These are phyloP conservation scores for Aristolochia contorta DNA, from an alignment of 164 flowering plant species.

Conservation along the genomic window DNA sequence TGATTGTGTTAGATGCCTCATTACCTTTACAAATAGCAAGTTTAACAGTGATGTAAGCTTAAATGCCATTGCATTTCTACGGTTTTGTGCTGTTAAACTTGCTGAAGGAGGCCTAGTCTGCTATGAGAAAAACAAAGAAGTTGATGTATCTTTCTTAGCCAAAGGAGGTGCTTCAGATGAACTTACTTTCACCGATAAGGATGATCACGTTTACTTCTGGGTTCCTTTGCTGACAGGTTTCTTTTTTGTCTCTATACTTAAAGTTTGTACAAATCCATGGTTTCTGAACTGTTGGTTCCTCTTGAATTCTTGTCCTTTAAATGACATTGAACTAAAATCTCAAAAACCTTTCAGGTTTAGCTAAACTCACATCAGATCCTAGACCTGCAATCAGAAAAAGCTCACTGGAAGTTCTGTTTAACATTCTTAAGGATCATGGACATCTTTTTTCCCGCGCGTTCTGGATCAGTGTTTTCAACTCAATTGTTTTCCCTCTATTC, in stretches of 20 bases:
- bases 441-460: constrained; percentile 71
- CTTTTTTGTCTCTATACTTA: background rate
- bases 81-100: constrained; percentile 95
- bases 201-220: constrained; percentile 79
- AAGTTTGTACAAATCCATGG: no score
- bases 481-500: constrained; percentile 69
- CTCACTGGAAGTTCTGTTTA: constrained; percentile 89
- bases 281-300: no score
- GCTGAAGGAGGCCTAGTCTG: constrained; percentile 88
- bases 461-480: constrained; percentile 58
- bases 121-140: constrained; percentile 40
- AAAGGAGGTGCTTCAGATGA: constrained; percentile 33
- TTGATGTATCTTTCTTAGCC: constrained; percentile 19
- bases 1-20: constrained; percentile 91
- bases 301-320: background rate
- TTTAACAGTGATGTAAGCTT: constrained; percentile 93
- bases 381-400: constrained; percentile 82
- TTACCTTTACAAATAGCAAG: constrained; percentile 87
- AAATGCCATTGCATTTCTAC: constrained; percentile 97
- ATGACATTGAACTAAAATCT: background rate
- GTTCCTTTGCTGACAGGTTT: constrained; percentile 86
- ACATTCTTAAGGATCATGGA: constrained; percentile 96
- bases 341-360: constrained; percentile 58
- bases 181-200: constrained; percentile 40
- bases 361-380: constrained; percentile 84